These are phyloP conservation scores for Phaeotremella fagi DNA, from an alignment of 768 basidiomycete genomes.

Conservation along the genomic window DNA sequence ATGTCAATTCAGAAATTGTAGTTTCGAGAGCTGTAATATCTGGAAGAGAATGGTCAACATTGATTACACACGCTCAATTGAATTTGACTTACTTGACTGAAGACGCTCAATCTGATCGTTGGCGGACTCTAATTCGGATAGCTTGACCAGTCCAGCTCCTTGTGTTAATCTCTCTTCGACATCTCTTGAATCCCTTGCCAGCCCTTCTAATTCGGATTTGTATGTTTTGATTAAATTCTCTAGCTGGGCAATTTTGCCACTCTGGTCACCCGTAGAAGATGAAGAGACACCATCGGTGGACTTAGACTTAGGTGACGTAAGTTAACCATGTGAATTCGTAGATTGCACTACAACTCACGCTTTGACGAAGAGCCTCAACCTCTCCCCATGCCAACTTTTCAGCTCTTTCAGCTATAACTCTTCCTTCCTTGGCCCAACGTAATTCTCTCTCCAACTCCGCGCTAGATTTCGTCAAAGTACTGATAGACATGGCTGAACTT, in stretches of 20 bases:
- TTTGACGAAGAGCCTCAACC: constrained; percentile 15
- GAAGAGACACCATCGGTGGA: neutral
- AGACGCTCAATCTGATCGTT: constrained; percentile 9
- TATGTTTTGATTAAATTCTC: constrained; percentile 30
- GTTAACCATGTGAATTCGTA: no score
- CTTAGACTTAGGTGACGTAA: neutral
- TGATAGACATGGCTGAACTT: constrained; percentile 14
- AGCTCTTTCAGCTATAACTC: constrained; percentile 30
- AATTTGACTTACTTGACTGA: constrained; percentile 22
- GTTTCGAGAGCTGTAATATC: constrained; percentile 30
- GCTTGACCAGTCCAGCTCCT: constrained; percentile 35
- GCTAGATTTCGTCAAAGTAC: constrained; percentile 18
- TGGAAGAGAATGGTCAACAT: constrained; percentile 2
- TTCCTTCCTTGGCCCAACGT: constrained; percentile 44
- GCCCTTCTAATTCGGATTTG: constrained; percentile 26
- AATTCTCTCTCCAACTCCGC: constrained; percentile 38
- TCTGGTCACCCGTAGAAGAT: constrained; percentile 10
- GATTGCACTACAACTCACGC: no score
- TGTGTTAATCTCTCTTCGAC: constrained; percentile 31
- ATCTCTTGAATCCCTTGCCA: constrained; percentile 35
- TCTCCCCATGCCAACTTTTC: constrained; percentile 35
- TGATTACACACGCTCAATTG: neutral
- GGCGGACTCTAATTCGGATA: constrained; percentile 12
- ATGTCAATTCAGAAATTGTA: constrained; percentile 33
- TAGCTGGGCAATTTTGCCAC: constrained; percentile 20